Evolutionary conservation across 352 stramenopile genomes (phyloP).

Genomic region (Albugo laibachii): DNA sequence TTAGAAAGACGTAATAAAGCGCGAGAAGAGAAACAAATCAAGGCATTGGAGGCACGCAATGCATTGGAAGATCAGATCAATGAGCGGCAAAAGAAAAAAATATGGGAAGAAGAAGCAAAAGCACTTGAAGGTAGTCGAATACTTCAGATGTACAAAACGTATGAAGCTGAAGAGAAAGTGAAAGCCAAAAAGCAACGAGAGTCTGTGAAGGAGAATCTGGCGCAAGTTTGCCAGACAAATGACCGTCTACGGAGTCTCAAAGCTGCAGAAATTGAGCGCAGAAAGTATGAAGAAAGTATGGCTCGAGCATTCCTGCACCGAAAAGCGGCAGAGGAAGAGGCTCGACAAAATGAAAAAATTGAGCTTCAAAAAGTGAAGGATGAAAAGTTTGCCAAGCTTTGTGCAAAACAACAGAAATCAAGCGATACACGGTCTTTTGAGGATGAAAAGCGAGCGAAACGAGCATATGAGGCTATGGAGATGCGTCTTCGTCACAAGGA

Average conservation of each 20-base stretch:
- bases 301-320: constrained; percentile 42
- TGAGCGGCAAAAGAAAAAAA: constrained; percentile 36
- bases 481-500: constrained; percentile 30
- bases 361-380: constrained; percentile 52
- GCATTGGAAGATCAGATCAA: constrained; percentile 56
- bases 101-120: constrained; percentile 61
- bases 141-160: constrained; percentile 62
- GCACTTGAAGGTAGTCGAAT: constrained; percentile 61
- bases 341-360: constrained; percentile 33
- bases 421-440: constrained; percentile 49
- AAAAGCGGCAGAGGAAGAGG: constrained; percentile 48
- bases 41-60: constrained; percentile 32
- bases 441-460: constrained; percentile 55
- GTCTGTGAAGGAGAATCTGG: constrained; percentile 18
- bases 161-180: constrained; percentile 36
- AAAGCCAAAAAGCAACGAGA: constrained; percentile 24
- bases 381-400: constrained; percentile 43
- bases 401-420: constrained; percentile 60
- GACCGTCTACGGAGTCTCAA: constrained; percentile 49
- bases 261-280: constrained; percentile 16
- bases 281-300: constrained; percentile 47
- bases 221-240: constrained; percentile 39
- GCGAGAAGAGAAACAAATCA: constrained; percentile 17
- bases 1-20: constrained; percentile 25
- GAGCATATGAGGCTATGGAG: constrained; percentile 42